Base-by-base conservation (phyloP, 768 basidiomycete genomes). In the Pleurotus tuoliensis region DNA sequence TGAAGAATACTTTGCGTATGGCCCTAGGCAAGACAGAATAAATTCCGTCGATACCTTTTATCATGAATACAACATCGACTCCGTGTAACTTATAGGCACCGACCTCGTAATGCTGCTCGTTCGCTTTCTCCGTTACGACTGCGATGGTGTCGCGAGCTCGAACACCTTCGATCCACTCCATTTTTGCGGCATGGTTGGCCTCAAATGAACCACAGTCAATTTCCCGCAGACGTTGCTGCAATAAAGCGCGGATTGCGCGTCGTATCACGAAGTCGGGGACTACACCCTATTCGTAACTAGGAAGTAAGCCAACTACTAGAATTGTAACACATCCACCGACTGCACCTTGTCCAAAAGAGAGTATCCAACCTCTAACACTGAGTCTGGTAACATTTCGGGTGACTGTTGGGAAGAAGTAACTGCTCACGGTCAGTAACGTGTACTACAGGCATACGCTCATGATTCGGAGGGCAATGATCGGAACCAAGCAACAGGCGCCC, bases 101-200 rank as follows among this genome's bases (percentile, higher is more conserved):
- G 56, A 85, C 86, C 73, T 89, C 86, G 66, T 89, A 89, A 63
- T 89, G 86, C 66, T 88, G 87, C 63, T 88, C 83, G 60, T 90
- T 89, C 16, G 86, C 87, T 63, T 84, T 85, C 39, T 82, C 77
- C 0, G 86, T 79, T 9, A 80, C 74, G 58, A 82, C 83, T 3
- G 86, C 86, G 57, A 88, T 87, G 25, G 73, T 76, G 3, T 60
- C 63, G 13, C 81, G 69, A 0, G 73, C 70, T 18, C 78, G 76
- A 22, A 87, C 79, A 15, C 71, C 75, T 55, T 82, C 78, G 39
- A 89, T 84, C 77, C 81, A 87, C 50, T 76, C 69, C 82, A 87
- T 85, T 64, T 88, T 88, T 11, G 80, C 78, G 2, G 76, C 78
- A 72, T 86, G 81, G 62, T 85, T 86, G 11, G 76, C 78, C 47